Conservation (phyloP, 225 moss, liverwort and hornwort species). For the Rhytidiadelphus loreus region DNA sequence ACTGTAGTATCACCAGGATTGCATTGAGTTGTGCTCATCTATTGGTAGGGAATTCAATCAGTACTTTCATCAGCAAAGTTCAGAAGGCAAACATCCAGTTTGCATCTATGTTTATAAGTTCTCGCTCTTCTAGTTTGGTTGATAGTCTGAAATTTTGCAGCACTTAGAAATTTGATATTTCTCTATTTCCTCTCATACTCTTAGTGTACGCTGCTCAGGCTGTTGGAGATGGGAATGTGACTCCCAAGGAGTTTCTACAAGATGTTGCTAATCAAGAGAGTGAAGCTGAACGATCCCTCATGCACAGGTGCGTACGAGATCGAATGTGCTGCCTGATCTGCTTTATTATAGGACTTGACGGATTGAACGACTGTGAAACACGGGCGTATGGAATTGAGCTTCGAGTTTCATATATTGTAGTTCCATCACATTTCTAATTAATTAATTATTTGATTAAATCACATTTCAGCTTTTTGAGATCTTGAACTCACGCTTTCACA, state of each 20-base stretch:
- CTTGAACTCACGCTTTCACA: neutral
- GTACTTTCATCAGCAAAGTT: neutral
- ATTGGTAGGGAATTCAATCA: neutral
- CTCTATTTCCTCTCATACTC: neutral
- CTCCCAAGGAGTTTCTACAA: slow-evolving; percentile 61
- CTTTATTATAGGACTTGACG: neutral
- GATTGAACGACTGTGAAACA: neutral
- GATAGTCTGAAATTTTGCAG: neutral
- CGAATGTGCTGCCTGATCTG: neutral
- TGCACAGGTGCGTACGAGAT: slow-evolving; percentile 51
- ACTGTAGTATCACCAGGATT: neutral
- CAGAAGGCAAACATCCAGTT: neutral
- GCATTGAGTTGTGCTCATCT: neutral
- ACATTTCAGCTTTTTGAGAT: neutral
- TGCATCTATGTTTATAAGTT: neutral
- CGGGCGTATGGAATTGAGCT: neutral
- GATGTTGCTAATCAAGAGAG: slow-evolving; percentile 77
- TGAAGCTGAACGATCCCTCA: slow-evolving; percentile 82
- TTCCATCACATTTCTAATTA: neutral
- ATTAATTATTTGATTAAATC: neutral
- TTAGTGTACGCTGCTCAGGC: slow-evolving; percentile 19
- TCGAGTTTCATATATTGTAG: neutral
- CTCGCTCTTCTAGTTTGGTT: neutral
- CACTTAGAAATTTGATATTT: neutral
- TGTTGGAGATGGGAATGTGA: slow-evolving; percentile 59